Conservation (phyloP, 2,329 filamentous ascomycete genomes). For the Xylaria sp. region DNA sequence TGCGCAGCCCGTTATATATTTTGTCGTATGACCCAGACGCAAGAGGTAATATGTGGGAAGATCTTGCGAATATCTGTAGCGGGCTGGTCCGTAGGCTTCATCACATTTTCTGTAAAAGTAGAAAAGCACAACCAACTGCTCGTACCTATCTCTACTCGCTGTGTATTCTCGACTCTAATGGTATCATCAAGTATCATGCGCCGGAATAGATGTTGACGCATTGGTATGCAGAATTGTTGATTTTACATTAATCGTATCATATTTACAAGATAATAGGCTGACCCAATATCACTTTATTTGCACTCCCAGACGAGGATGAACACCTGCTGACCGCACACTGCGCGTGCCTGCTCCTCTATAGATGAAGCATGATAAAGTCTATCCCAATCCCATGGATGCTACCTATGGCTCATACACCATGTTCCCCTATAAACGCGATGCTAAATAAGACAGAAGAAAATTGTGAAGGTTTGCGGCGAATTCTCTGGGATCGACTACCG, state of each 20-base stretch:
- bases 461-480: slow-evolving; percentile 9
- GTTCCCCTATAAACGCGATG: slow-evolving; percentile 10
- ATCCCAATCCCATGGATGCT: slow-evolving; percentile 25
- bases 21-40: not conserved
- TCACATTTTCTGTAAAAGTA: too few relatives aligned
- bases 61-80: not conserved
- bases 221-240: not conserved
- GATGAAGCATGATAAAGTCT: slow-evolving; percentile 26
- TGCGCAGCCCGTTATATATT: too few relatives aligned
- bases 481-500: not conserved
- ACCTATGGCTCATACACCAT: slow-evolving; percentile 16
- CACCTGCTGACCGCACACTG: not conserved
- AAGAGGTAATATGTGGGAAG: too few relatives aligned
- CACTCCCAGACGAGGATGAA: slow-evolving; percentile 8
- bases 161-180: not conserved
- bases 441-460: slow-evolving; percentile 18
- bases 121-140: not conserved
- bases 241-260: slow-evolving; percentile 28
- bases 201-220: not conserved
- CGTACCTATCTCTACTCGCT: not conserved
- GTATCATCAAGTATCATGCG: too few relatives aligned
- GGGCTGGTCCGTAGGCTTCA: too few relatives aligned
- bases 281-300: slow-evolving; percentile 13
- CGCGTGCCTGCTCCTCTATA: slow-evolving; percentile 12
- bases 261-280: slow-evolving; percentile 8